These are phyloP conservation scores for Vigna hirtella DNA, from an alignment of 306 rosid genomes.

Conservation along the genomic window DNA sequence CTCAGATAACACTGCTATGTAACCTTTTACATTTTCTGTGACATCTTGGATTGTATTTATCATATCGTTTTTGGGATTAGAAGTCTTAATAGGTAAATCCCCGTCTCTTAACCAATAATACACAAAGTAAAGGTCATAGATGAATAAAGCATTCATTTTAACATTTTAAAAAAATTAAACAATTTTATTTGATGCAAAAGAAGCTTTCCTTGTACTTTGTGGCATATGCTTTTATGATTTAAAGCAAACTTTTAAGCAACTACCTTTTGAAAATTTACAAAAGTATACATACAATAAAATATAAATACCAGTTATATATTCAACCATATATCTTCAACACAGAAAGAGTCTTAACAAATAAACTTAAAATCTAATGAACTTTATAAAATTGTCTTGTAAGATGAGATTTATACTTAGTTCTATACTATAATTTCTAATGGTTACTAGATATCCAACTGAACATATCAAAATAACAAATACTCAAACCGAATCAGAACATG, in stretches of 20 bases:
- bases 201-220: background rate
- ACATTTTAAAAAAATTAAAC: slow-evolving; percentile 3
- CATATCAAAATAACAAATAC: background rate
- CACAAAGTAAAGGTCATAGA: background rate
- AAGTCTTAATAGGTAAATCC: background rate
- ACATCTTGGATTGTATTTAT: background rate
- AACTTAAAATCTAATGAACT: too few relatives aligned
- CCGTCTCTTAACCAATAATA: background rate
- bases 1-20: background rate
- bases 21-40: background rate
- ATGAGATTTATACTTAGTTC: too few relatives aligned
- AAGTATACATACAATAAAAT: background rate
- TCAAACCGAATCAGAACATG: background rate
- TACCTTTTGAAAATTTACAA: slow-evolving; percentile 29
- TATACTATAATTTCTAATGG: too few relatives aligned
- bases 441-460: too few relatives aligned
- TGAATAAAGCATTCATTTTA: background rate
- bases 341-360: background rate
- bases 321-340: background rate
- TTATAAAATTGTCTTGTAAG: too few relatives aligned
- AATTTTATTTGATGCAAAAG: slow-evolving; percentile 22
- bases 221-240: slow-evolving; percentile 14
- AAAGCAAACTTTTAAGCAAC: slow-evolving; percentile 25
- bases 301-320: slow-evolving; percentile 7
- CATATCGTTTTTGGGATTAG: background rate